phyloP scores from a whole-genome alignment of 495 filamentous ascomycete species.

The Penicillium manginii region DNA sequence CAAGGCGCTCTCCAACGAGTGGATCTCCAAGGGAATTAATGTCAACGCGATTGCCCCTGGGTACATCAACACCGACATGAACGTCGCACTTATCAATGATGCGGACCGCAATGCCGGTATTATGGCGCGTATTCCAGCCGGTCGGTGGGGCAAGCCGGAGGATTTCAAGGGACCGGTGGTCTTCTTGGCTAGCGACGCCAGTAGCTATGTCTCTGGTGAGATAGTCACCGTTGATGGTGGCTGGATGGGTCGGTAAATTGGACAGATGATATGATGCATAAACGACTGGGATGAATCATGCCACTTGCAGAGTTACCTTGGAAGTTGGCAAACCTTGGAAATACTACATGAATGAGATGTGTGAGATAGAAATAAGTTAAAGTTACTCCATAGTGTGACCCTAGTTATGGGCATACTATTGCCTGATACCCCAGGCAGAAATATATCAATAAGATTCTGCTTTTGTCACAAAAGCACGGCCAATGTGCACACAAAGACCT shows the following conservation, averaged over 20 bases:
- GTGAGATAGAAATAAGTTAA: too few relatives aligned
- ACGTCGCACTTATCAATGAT: conserved; percentile 78
- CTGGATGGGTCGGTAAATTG: conserved; percentile 81
- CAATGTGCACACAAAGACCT: too few relatives aligned
- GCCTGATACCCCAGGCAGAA: background rate
- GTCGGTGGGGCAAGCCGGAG: conserved; percentile 82
- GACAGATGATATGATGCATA: background rate
- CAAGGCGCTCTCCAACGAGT: conserved; percentile 87
- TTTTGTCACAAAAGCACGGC: too few relatives aligned
- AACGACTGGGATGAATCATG: background rate
- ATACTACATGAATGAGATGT: too few relatives aligned
- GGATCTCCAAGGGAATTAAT: conserved; percentile 75
- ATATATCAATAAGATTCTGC: background rate
- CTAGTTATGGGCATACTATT: background rate
- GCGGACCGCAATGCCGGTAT: conserved; percentile 70
- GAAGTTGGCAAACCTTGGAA: too few relatives aligned
- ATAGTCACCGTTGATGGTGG: conserved; percentile 85
- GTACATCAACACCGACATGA: conserved; percentile 94
- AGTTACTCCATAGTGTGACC: too few relatives aligned
- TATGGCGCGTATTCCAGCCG: conserved; percentile 80
- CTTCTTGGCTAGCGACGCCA: conserved; percentile 75
- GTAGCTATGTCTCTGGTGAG: conserved; percentile 82
- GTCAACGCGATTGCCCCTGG: conserved; percentile 82
- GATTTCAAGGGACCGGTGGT: conserved; percentile 88
- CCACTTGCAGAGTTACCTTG: too few relatives aligned